Evolutionary conservation across 768 basidiomycete species (phyloP), one percentile per base, ranked within the genome.

Genomic region (Rhodotorula babjevae): DNA sequence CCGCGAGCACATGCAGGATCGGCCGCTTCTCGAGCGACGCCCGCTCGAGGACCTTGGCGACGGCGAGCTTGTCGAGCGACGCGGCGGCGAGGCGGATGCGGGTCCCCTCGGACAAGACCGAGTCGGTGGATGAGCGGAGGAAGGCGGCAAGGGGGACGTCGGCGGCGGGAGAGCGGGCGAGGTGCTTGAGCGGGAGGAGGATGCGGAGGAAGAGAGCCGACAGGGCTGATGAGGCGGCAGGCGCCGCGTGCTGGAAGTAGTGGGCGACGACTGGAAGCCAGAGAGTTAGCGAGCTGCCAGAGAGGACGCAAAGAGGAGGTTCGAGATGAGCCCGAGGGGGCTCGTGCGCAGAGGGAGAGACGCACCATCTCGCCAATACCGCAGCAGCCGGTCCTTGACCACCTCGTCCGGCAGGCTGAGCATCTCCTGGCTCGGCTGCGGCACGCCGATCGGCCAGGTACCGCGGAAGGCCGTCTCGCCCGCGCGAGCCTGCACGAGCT

Each of bases 1-100:
- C 55, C 27, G 44, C 42, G 0, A 65, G 29, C 16, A 65, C 55
- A 18, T 57, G 64, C 55, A 65, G 55, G 21, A 56, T n/a, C 42
- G 29, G 42, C 31, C 64, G 44, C 63, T 65, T 65, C 44, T 65
- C 64, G 42, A 36, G 29, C 19, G 53, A 27, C 2, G 55, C 64
- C 11, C 55, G 8, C 64, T 65, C 64, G 64, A 65, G 55, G 9
- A 65, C 9, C 55, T 65, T 65, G 9, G 53, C 55, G 12, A 65
- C 55, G 15, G 23, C 64, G 18, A 29, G n/a, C 44, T 57, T 65
- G 44, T 65, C 64, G 42, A 65, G 29, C 3, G 44, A 46, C 23
- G 64, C 64, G 6, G 55, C 44, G 10, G 55, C 64, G 64, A 65
- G 44, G 9, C 64, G n/a, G 3, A 27, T 1, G 12, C 61, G 61